These are phyloP conservation scores for Papilionanthe hybrid DNA, from an alignment of 116 monocot species.

Conservation along the genomic window DNA sequence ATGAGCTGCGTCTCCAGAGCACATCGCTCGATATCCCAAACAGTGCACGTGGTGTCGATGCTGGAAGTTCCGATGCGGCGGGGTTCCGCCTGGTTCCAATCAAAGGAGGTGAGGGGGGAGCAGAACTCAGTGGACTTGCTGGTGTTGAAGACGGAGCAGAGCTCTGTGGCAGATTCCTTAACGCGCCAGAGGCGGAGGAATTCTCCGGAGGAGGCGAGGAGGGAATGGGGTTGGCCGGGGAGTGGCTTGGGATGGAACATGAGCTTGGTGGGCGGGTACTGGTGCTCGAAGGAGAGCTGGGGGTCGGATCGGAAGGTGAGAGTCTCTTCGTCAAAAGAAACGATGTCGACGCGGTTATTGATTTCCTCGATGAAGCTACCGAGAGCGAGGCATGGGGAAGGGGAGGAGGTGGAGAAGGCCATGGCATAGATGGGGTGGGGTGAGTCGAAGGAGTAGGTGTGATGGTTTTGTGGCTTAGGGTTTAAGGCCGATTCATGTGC, in stretches of 20 bases:
- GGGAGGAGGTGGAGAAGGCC: conserved; percentile 40
- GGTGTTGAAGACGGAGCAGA: conserved; percentile 44
- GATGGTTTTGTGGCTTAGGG: conserved; percentile 19
- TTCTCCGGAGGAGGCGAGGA: conserved; percentile 83
- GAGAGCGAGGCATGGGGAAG: conserved; percentile 64
- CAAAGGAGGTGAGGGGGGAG: conserved; percentile 84
- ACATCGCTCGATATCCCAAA: conserved; percentile 62
- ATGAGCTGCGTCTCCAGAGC: conserved; percentile 69
- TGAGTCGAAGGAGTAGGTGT: conserved; percentile 50
- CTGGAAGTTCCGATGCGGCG: conserved; percentile 56
- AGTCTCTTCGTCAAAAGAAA: conserved; percentile 56
- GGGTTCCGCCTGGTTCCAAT: conserved; percentile 73
- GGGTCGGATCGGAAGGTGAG: conserved; percentile 37
- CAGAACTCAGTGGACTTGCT: conserved; percentile 62
- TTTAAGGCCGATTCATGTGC: background rate
- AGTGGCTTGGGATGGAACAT: conserved; percentile 53
- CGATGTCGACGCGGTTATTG: conserved; percentile 59
- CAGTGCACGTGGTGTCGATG: conserved; percentile 82
- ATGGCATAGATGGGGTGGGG: conserved; percentile 62
- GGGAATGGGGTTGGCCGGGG: conserved; percentile 17
- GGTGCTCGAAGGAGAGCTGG: conserved; percentile 70
- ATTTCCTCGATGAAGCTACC: conserved; percentile 72
- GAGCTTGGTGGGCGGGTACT: conserved; percentile 88
- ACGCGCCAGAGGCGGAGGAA: conserved; percentile 71
- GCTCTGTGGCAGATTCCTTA: conserved; percentile 22